Conservation (phyloP, 257 asterid genomes). For the Solanum piurae region DNA sequence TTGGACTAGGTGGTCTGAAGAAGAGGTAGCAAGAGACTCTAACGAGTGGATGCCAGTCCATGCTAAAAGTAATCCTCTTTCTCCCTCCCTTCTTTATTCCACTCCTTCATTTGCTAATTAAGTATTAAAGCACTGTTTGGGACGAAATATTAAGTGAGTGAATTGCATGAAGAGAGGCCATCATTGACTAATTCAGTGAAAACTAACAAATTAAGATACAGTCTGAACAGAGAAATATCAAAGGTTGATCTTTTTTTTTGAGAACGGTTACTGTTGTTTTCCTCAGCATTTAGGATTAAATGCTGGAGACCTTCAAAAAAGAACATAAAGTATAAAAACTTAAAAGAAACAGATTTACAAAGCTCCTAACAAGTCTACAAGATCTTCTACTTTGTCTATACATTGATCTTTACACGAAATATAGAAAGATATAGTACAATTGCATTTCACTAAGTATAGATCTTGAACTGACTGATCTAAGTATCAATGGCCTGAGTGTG, state of each 20-base stretch:
- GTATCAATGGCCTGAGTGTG: neutral
- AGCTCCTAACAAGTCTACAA: neutral
- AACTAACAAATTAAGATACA: neutral
- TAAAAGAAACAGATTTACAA: neutral
- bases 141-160: neutral
- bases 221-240: neutral
- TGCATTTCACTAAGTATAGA: neutral
- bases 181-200: neutral
- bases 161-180: neutral
- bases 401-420: neutral
- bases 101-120: neutral
- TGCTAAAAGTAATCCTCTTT: conserved; percentile 36
- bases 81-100: neutral
- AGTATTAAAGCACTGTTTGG: neutral
- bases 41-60: conserved; percentile 84
- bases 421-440: neutral
- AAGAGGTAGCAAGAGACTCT: conserved; percentile 57
- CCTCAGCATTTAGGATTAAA: neutral
- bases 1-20: conserved; percentile 85
- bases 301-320: neutral
- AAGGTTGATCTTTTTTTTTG: neutral
- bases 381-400: neutral
- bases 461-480: neutral
- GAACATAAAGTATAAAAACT: neutral
- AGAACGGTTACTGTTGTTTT: neutral